Evolutionary conservation across 768 basidiomycete genomes (phyloP).

Genomic region (Suillus spraguei): DNA sequence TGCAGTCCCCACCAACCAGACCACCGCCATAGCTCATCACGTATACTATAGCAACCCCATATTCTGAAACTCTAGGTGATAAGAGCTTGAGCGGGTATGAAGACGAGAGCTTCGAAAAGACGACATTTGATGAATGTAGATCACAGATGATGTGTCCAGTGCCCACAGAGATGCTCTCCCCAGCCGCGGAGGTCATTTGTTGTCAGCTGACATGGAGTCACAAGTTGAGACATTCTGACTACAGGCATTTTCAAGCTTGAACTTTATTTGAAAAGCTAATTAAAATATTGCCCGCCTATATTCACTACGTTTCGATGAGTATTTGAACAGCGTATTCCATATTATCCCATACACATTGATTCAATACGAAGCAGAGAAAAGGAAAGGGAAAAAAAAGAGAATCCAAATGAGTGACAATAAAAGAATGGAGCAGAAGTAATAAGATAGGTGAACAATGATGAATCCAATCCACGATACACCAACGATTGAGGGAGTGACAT

Average conservation of each 20-base stretch:
- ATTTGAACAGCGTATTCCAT: slow-evolving; percentile 35
- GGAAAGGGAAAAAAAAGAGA: slow-evolving; percentile 19
- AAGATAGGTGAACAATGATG: slow-evolving; percentile 28
- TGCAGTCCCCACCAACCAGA: slow-evolving; percentile 81
- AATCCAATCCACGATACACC: slow-evolving; percentile 17
- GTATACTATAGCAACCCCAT: slow-evolving; percentile 69
- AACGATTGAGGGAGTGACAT: slow-evolving; percentile 29
- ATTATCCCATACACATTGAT: slow-evolving; percentile 41
- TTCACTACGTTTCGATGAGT: not conserved
- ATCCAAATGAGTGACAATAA: slow-evolving; percentile 21
- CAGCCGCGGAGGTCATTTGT: slow-evolving; percentile 1
- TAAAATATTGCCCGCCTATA: not conserved
- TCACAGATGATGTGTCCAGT: slow-evolving; percentile 59
- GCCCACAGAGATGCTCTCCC: slow-evolving; percentile 37
- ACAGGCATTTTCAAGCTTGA: not conserved
- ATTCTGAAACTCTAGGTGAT: slow-evolving; percentile 59
- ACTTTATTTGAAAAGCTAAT: no score
- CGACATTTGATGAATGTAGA: slow-evolving; percentile 53
- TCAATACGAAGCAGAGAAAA: slow-evolving; percentile 18
- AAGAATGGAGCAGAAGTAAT: slow-evolving; percentile 29
- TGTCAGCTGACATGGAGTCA: slow-evolving; percentile 9
- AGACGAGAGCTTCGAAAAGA: slow-evolving; percentile 75
- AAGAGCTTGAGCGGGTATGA: slow-evolving; percentile 89
- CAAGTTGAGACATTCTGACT: not conserved
- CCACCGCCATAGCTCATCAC: slow-evolving; percentile 90